A percentile compares a stretch with the other conserved stretches of the same genome.
phyloP scores from a whole-genome alignment of 768 basidiomycete species.

The Lactarius sp. region DNA sequence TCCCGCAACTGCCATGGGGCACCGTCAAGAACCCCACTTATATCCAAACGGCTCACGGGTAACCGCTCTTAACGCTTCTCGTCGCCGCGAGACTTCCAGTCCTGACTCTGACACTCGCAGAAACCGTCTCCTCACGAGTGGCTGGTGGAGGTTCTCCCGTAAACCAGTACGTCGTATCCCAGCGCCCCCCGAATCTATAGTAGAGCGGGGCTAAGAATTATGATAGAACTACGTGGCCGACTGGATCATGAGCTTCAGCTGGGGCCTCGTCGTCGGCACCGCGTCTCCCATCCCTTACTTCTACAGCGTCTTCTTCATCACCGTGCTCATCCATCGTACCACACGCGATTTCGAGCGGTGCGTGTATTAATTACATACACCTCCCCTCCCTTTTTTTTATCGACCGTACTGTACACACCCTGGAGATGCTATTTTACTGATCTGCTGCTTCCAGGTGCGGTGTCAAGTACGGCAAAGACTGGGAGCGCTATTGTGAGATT shows the following conservation, averaged over 20 bases:
- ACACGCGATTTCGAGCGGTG: constrained; percentile 92
- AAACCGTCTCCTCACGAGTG: constrained; percentile 85
- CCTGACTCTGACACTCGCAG: constrained; percentile 35
- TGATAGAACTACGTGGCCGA: constrained; percentile 89
- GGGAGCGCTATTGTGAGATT: constrained; percentile 82
- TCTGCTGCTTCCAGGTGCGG: constrained; percentile 46
- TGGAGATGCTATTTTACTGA: not conserved
- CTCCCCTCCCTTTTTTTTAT: not conserved
- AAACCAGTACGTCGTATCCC: constrained; percentile 68
- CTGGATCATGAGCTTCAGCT: constrained; percentile 79
- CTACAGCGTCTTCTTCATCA: constrained; percentile 95
- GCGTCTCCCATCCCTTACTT: constrained; percentile 89
- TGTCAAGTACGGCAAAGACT: constrained; percentile 90
- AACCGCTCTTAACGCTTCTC: constrained; percentile 21
- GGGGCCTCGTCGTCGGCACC: constrained; percentile 75
- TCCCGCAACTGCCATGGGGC: constrained; percentile 88
- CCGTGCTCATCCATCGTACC: constrained; percentile 86
- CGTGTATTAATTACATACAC: constrained; percentile 28
- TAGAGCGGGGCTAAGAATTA: not conserved
- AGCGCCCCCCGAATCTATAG: not conserved
- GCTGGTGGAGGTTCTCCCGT: constrained; percentile 92
- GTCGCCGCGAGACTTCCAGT: not conserved
- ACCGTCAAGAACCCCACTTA: constrained; percentile 81
- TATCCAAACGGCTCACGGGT: constrained; percentile 94
- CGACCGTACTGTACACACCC: not conserved